Percentiles rank a stretch among this genome's conserved stretches.
Evolutionary conservation across 2,329 filamentous ascomycete species (phyloP).

Genomic region (Neurospora crassa): DNA sequence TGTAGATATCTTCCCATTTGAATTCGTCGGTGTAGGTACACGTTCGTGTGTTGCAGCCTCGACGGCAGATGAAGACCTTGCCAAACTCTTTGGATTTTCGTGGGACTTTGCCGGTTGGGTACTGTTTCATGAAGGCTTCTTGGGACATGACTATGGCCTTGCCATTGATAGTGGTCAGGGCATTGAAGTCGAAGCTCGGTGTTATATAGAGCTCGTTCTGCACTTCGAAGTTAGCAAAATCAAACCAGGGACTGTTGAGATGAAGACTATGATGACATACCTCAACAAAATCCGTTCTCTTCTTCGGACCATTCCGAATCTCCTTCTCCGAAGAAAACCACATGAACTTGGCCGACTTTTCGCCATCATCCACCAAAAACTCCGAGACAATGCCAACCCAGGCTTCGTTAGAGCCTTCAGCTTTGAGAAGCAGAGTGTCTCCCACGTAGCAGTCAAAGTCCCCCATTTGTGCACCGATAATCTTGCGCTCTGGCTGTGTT

Average conservation of each 20-base stretch:
- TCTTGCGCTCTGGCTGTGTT: conserved; percentile 32
- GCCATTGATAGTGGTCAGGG: conserved; percentile 81
- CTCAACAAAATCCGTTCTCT: conserved; percentile 67
- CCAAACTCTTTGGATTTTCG: conserved; percentile 64
- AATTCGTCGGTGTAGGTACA: conserved; percentile 91
- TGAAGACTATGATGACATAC: conserved; percentile 30
- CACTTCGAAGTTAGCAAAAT: neutral
- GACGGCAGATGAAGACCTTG: conserved; percentile 81
- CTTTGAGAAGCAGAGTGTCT: conserved; percentile 78
- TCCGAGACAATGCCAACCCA: conserved; percentile 88
- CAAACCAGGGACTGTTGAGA: neutral
- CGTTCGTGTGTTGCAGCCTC: conserved; percentile 82
- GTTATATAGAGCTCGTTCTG: conserved; percentile 91
- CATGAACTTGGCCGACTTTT: conserved; percentile 81
- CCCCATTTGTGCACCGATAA: conserved; percentile 76
- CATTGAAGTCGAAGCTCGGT: conserved; percentile 76
- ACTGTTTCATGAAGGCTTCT: conserved; percentile 54
- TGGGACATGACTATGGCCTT: conserved; percentile 74
- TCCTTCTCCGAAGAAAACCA: conserved; percentile 94
- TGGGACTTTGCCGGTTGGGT: conserved; percentile 67
- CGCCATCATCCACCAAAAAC: conserved; percentile 64
- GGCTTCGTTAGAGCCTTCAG: conserved; percentile 74
- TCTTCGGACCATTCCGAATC: conserved; percentile 74
- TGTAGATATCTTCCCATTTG: conserved; percentile 77
- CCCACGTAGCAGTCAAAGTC: conserved; percentile 71